A percentile compares a stretch with the other conserved stretches of the same genome.
phyloP scores from a whole-genome alignment of 2,329 filamentous ascomycete genomes.

The Monosporascus sp. region DNA sequence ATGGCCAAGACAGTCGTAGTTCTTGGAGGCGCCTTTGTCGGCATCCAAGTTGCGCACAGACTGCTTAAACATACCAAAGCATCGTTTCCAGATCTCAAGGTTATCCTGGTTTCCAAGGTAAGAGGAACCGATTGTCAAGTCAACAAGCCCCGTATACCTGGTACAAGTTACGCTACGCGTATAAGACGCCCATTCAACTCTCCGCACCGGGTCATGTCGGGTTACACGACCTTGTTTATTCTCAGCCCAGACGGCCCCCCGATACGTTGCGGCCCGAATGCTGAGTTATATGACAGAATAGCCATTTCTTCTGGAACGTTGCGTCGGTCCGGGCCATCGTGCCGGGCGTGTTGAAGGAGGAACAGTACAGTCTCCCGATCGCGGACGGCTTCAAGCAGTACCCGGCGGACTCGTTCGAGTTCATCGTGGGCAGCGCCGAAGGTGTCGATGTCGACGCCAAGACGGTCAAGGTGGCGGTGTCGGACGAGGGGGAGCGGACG shows the following conservation, averaged over 20 bases:
- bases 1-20: conserved; percentile 50
- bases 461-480: conserved; percentile 34
- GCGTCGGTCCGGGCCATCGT: conserved; percentile 51
- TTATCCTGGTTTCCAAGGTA: conserved; percentile 52
- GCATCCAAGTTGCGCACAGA: conserved; percentile 47
- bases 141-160: too few relatives aligned
- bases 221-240: too few relatives aligned
- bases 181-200: too few relatives aligned
- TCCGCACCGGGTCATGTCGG: too few relatives aligned
- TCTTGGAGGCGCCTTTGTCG: conserved; percentile 48
- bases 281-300: conserved; percentile 34
- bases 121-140: conserved; percentile 1
- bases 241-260: background rate
- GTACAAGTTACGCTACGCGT: too few relatives aligned
- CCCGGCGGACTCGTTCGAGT: conserved; percentile 41
- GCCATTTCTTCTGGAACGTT: conserved; percentile 55
- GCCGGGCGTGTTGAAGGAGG: conserved; percentile 42
- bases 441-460: conserved; percentile 33
- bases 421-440: conserved; percentile 45
- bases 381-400: conserved; percentile 45
- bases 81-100: conserved; percentile 41
- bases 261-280: background rate
- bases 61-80: conserved; percentile 47
- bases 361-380: conserved; percentile 45
- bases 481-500: conserved; percentile 23